Evolutionary conservation across 2,329 filamentous ascomycete genomes (phyloP), one percentile per base, ranked within the genome.

Genomic region (Incumbomyces delicatus): DNA sequence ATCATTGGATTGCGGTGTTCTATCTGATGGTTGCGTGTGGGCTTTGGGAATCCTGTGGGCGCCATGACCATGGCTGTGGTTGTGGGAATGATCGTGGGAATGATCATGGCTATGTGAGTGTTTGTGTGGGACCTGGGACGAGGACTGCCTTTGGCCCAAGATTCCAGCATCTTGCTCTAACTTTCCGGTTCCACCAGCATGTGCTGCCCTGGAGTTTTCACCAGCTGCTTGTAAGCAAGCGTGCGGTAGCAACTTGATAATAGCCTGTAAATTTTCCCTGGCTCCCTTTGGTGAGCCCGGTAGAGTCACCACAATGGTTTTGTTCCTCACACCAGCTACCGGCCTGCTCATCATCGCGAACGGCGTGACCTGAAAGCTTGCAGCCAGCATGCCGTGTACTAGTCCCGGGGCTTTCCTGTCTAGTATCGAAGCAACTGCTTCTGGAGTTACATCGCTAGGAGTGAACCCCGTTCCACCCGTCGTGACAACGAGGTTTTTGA

Each of bases 261-360:
- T 74, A 1, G 89, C 82, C 60, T 92, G 81, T 0, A 98, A 75
- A 60, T 96, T 98, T 69, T 98, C 92, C 59, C 81, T 86, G 7
- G 92, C 92, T 1, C 89, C 92, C 63, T 96, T 96, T 0, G 92
- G 92, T 0, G 90, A 96, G 1, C 92, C 92, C 0, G 92, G 92
- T 2, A 98, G 71, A 0, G 92, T 98, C 51, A 95, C 68, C 18
- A 98, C 84, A 44, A 98, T 66, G 1, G 87, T 83, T 50, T 80
- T 80, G 52, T 90, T 82, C 29, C 92, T 76, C 2, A 94, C 81
- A 2, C 92, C 92, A 17, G 92, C 92, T 11, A 94, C 85, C 3
- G 92, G 92, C 38, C 92, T 79, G 43, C 92, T 86, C 92, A 98
- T 98, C 71, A 95, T 83, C 37, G 92, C 92, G 67, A 98, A 98